Percentiles rank a stretch among this genome's conserved stretches.
Conservation (phyloP, 108 stramenopile genomes). For the Schizochytrium sp. region DNA sequence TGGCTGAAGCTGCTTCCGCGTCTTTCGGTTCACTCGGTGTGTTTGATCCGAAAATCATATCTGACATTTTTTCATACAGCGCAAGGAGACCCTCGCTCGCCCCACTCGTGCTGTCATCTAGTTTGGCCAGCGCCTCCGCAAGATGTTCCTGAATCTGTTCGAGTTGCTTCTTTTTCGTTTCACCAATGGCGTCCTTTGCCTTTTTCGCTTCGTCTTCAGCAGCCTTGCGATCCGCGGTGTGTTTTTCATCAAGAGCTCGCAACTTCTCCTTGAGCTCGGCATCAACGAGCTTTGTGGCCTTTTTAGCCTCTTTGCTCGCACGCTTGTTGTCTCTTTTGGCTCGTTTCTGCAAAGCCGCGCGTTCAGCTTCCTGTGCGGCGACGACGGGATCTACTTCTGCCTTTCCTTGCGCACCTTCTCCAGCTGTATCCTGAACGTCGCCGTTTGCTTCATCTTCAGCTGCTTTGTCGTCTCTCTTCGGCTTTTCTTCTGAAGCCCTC, state of each 20-base stretch:
- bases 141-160: neutral
- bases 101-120: neutral
- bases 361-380: neutral
- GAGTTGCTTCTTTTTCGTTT: neutral
- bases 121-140: neutral
- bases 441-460: neutral
- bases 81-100: neutral
- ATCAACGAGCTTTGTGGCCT: neutral
- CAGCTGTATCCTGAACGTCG: neutral
- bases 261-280: neutral
- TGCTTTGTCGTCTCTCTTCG: neutral
- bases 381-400: neutral
- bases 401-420: neutral
- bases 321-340: neutral
- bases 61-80: neutral
- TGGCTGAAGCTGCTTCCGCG: no score
- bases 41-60: neutral
- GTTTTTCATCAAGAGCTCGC: neutral
- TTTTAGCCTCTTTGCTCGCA: neutral
- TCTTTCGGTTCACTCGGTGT: no score
- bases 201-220: neutral
- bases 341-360: neutral
- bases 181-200: neutral
- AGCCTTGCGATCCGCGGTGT: neutral
- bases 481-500: constrained; percentile 18